Conservation (phyloP, 495 filamentous ascomycete species). For the Trichoderma parareesei region DNA sequence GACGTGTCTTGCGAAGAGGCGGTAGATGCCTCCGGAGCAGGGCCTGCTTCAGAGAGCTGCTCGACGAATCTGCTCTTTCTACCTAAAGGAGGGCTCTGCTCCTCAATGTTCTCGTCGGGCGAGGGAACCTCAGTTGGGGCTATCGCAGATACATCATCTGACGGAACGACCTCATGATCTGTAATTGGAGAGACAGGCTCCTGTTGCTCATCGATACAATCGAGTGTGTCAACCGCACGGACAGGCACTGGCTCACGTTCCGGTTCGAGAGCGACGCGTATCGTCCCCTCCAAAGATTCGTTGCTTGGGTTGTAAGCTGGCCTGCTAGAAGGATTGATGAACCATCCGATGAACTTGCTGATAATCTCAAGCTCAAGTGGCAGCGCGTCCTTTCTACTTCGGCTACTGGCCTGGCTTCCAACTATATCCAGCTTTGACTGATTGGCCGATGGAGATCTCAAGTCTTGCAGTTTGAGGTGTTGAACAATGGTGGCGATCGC, state of each 20-base stretch:
- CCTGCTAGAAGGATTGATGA: background rate
- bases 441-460: background rate
- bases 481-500: background rate
- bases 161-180: background rate
- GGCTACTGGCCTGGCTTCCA: background rate
- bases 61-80: conserved; percentile 7
- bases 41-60: conserved; percentile 13
- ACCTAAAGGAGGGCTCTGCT: background rate
- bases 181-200: background rate
- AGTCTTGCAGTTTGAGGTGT: background rate
- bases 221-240: too few relatives aligned
- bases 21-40: conserved; percentile 3
- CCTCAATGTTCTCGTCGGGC: background rate
- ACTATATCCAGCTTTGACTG: background rate
- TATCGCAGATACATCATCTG: background rate
- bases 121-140: background rate
- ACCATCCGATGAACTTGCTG: background rate
- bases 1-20: conserved; percentile 5
- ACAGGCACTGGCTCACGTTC: too few relatives aligned
- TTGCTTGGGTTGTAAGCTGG: too few relatives aligned
- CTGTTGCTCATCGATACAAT: background rate
- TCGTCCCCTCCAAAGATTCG: too few relatives aligned
- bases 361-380: background rate
- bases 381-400: background rate
- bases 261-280: too few relatives aligned